Conservation (phyloP, 805 yeast species). For the Torulaspora delbrueckii region DNA sequence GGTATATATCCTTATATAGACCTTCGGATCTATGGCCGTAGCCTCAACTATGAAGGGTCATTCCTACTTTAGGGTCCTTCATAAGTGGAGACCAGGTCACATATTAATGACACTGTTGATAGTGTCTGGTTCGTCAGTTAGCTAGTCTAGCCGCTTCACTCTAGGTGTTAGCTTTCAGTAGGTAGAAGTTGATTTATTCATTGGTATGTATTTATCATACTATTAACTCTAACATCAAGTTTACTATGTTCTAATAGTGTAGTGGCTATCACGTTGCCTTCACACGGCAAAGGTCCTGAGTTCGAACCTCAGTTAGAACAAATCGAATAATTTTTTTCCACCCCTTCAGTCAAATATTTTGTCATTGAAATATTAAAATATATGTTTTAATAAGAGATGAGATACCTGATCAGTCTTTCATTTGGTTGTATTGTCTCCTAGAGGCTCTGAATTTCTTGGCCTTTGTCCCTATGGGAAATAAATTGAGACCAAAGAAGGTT, state of each 20-base stretch:
- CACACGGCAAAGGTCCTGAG: slow-evolving; percentile 41
- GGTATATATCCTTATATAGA: too few species aligned
- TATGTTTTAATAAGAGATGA: background rate
- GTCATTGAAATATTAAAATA: background rate
- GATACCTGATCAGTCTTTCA: background rate
- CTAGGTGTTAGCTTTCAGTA: too few species aligned
- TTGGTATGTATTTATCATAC: too few species aligned
- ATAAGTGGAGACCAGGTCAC: too few species aligned
- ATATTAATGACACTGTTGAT: too few species aligned
- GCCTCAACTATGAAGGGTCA: too few species aligned
- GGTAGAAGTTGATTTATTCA: too few species aligned
- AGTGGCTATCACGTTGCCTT: slow-evolving; percentile 40
- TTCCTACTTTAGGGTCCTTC: too few species aligned
- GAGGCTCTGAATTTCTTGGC: background rate
- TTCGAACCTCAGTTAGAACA: slow-evolving; percentile 39
- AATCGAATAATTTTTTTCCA: slow-evolving; percentile 7
- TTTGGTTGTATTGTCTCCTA: background rate
- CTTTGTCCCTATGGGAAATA: slow-evolving; percentile 62
- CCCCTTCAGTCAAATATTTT: background rate
- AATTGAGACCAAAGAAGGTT: slow-evolving; percentile 76
- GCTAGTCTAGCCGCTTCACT: too few species aligned
- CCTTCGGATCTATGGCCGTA: too few species aligned
- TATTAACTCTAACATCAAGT: background rate
- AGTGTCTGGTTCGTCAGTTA: background rate
- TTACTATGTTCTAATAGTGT: slow-evolving; percentile 33